These are phyloP conservation scores for Biscogniauxia mediterranea DNA, from an alignment of 2,329 filamentous ascomycete species.

Conservation along the genomic window DNA sequence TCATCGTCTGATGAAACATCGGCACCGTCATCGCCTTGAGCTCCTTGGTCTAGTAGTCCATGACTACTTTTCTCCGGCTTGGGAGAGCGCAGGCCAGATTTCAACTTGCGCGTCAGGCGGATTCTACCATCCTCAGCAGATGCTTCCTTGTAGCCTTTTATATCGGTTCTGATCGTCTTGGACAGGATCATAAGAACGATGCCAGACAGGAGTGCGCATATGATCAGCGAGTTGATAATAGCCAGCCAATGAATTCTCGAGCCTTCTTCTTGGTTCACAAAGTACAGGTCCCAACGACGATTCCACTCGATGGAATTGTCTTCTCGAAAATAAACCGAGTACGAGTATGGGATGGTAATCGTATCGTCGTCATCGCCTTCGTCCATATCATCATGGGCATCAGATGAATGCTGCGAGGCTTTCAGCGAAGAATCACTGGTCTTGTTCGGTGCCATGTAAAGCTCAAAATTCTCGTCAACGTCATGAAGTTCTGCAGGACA, in stretches of 20 bases:
- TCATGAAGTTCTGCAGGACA: constrained; percentile 67
- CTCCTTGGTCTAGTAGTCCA: constrained; percentile 60
- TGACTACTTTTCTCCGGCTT: constrained; percentile 50
- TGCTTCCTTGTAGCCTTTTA: constrained; percentile 70
- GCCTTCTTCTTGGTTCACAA: constrained; percentile 81
- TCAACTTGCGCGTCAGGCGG: constrained; percentile 48
- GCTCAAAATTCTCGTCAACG: constrained; percentile 63
- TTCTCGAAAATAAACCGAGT: constrained; percentile 87
- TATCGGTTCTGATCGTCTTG: constrained; percentile 74
- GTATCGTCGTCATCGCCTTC: constrained; percentile 63
- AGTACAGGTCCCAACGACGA: constrained; percentile 85
- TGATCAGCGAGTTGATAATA: constrained; percentile 82
- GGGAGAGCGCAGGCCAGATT: constrained; percentile 42
- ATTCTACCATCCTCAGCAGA: constrained; percentile 65
- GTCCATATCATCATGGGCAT: constrained; percentile 51
- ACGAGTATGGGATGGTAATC: constrained; percentile 77
- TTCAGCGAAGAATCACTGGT: constrained; percentile 47
- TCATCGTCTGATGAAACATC: constrained; percentile 68
- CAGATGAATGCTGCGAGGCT: constrained; percentile 55
- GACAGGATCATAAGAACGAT: constrained; percentile 79
- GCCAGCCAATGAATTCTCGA: constrained; percentile 84
- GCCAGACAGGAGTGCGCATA: constrained; percentile 74
- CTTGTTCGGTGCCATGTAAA: constrained; percentile 64
- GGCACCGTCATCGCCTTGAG: constrained; percentile 50
- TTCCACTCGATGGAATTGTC: constrained; percentile 78